Percentiles rank a stretch among this genome's conserved stretches.
phyloP scores from a whole-genome alignment of 176 grass and related monocot species.

The Alloteropsis semialata region DNA sequence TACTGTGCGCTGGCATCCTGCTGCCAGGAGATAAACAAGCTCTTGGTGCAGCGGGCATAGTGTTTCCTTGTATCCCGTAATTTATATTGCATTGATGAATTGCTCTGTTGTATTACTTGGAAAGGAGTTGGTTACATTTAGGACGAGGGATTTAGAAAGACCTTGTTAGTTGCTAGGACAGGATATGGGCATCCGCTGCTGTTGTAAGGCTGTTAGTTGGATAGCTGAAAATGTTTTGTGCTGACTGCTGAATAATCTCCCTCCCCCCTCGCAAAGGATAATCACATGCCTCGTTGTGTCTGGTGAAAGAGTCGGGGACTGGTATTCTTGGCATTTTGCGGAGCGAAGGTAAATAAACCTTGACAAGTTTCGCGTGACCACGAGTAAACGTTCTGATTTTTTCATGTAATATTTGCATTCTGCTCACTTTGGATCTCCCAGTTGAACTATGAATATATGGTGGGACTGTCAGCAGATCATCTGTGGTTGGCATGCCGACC shows the following conservation, averaged over 20 bases:
- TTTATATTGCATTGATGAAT: slow-evolving; percentile 21
- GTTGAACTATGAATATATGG: background rate
- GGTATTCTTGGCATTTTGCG: background rate
- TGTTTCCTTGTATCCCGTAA: background rate
- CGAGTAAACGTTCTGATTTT: background rate
- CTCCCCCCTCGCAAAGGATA: background rate
- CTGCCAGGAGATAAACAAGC: background rate
- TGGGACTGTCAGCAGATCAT: background rate
- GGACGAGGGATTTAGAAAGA: slow-evolving; percentile 21
- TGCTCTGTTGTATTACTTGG: slow-evolving; percentile 16
- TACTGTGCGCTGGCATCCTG: background rate
- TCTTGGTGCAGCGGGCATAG: background rate
- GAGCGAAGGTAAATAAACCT: background rate
- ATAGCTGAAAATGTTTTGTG: slow-evolving; percentile 4
- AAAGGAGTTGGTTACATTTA: slow-evolving; percentile 27
- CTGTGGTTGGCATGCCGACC: too few species aligned
- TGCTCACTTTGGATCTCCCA: background rate
- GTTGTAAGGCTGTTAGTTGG: slow-evolving; percentile 39
- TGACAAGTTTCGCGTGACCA: background rate
- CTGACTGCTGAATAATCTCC: background rate
- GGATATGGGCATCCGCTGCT: background rate
- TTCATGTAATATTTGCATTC: background rate
- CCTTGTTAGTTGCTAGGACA: slow-evolving; percentile 23
- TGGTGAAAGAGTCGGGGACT: background rate
- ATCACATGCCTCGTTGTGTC: background rate